Evolutionary conservation across 1,284 basidiomycete genomes (phyloP).

Genomic region (Microbotryum violaceum): DNA sequence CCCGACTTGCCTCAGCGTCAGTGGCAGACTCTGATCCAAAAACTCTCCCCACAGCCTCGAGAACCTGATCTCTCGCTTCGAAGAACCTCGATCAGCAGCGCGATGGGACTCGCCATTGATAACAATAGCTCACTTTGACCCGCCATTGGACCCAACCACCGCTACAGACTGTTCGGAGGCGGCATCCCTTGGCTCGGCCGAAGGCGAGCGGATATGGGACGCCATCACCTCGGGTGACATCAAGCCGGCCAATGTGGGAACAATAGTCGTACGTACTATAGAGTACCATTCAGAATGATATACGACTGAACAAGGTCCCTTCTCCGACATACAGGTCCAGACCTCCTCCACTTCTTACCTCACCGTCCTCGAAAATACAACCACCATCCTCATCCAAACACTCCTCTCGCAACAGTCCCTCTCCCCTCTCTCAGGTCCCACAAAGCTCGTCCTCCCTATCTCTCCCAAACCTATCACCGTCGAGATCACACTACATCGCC

Average conservation of each 20-base stretch:
- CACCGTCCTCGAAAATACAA: constrained; percentile 38
- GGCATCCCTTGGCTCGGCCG: not conserved
- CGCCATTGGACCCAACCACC: constrained; percentile 44
- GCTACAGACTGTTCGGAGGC: constrained; percentile 44
- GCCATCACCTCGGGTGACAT: constrained; percentile 68
- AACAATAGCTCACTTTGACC: constrained; percentile 68
- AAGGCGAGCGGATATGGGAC: constrained; percentile 62
- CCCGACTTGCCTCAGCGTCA: not conserved
- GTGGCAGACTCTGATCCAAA: not conserved
- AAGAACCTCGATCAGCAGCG: constrained; percentile 94
- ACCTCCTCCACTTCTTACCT: constrained; percentile 43
- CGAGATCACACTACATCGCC: constrained; percentile 53
- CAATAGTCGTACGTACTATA: constrained; percentile 56
- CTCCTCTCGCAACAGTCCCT: constrained; percentile 33
- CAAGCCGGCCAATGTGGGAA: constrained; percentile 77
- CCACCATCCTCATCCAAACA: constrained; percentile 31
- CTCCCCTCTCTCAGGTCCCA: constrained; percentile 20
- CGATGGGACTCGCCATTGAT: constrained; percentile 95
- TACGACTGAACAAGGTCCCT: not conserved
- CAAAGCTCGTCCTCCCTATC: constrained; percentile 35
- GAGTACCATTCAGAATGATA: too few species aligned
- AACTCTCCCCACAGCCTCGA: constrained; percentile 56
- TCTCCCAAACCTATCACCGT: constrained; percentile 38
- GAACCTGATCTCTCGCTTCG: constrained; percentile 79
- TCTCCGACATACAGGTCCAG: constrained; percentile 22